These are phyloP conservation scores for Jatropha podagrica DNA, from an alignment of 441 rosid genomes.

Conservation along the genomic window DNA sequence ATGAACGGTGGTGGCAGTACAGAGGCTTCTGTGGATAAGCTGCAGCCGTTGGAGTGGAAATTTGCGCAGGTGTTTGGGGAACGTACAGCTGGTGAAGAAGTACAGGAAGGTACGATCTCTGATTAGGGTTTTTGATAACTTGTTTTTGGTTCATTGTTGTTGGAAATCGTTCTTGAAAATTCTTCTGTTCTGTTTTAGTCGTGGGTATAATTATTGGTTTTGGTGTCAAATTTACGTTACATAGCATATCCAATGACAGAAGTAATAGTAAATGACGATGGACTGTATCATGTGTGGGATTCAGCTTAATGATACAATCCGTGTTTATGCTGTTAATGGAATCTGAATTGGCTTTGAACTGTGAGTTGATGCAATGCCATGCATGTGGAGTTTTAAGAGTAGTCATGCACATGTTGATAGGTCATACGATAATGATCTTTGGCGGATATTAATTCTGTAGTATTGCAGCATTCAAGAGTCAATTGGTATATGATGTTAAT, in stretches of 20 bases:
- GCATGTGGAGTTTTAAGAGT: neutral
- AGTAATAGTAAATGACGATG: neutral
- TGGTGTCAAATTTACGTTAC: neutral
- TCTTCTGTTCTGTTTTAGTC: neutral
- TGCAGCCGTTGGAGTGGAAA: constrained; percentile 58
- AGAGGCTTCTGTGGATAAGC: constrained; percentile 40
- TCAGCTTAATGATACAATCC: neutral
- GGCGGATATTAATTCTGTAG: neutral
- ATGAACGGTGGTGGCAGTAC: constrained; percentile 63
- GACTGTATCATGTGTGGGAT: neutral
- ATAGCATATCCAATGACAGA: neutral
- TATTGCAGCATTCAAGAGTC: neutral
- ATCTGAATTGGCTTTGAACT: neutral
- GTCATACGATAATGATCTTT: neutral
- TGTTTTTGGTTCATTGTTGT: neutral
- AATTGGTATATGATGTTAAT: neutral
- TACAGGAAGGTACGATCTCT: constrained; percentile 47
- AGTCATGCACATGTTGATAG: neutral
- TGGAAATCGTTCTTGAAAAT: neutral
- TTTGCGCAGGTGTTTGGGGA: constrained; percentile 69
- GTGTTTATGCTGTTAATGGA: neutral
- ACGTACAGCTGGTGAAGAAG: constrained; percentile 48
- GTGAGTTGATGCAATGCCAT: constrained; percentile 15
- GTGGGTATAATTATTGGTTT: neutral
- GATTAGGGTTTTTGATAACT: constrained; percentile 17